Conservation (phyloP, 208 protist genomes). For the Trypanosoma platydactyli region DNA sequence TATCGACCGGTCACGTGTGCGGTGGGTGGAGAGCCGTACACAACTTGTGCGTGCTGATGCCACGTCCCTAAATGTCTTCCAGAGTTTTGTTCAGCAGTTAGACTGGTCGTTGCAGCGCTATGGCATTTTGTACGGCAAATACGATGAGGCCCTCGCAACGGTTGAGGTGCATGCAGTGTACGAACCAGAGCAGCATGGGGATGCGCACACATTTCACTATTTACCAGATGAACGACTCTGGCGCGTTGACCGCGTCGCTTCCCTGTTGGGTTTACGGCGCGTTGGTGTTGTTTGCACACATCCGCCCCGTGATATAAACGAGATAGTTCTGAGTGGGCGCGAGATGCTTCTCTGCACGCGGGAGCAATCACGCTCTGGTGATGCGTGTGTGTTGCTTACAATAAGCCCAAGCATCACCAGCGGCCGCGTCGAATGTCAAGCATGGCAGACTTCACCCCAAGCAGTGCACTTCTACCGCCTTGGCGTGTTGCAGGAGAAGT, state of each 20-base stretch:
- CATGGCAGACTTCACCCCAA: constrained; percentile 88
- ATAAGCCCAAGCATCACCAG: constrained; percentile 48
- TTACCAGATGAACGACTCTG: constrained; percentile 39
- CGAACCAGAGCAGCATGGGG: constrained; percentile 83
- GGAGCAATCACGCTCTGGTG: constrained; percentile 83
- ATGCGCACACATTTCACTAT: constrained; percentile 48
- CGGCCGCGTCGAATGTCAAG: constrained; percentile 57
- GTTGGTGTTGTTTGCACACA: constrained; percentile 87
- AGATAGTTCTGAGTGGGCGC: constrained; percentile 39
- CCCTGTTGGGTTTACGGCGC: constrained; percentile 63
- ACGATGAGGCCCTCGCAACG: constrained; percentile 35
- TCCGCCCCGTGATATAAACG: constrained; percentile 45
- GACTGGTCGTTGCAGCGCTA: constrained; percentile 83
- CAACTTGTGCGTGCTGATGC: constrained; percentile 73
- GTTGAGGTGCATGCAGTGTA: constrained; percentile 87
- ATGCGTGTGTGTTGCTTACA: constrained; percentile 88
- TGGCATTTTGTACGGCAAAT: constrained; percentile 83
- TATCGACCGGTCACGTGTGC: constrained; percentile 72
- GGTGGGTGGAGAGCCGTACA: constrained; percentile 76
- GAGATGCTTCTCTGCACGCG: constrained; percentile 81
- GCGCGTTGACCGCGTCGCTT: constrained; percentile 59
- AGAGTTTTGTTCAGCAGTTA: constrained; percentile 73
- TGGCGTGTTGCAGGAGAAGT: constrained; percentile 57
- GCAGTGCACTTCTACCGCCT: constrained; percentile 82
- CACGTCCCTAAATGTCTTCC: constrained; percentile 78